Percentiles rank a stretch among this genome's conserved stretches.
These are phyloP conservation scores for Corymbia calophylla DNA, from an alignment of 441 rosid species.

Conservation along the genomic window DNA sequence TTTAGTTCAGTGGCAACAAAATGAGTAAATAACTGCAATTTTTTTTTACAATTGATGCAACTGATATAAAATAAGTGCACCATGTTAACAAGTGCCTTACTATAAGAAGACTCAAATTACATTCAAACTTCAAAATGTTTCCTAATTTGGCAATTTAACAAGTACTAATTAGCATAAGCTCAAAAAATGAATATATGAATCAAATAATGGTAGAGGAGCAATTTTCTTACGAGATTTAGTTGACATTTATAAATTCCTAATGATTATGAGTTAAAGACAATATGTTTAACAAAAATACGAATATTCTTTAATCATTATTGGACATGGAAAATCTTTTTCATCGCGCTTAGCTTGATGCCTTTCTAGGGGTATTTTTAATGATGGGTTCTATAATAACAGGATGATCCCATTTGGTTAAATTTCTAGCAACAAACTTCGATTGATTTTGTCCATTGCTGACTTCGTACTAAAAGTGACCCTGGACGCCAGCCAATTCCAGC, in stretches of 20 bases:
- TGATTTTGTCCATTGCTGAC: no score
- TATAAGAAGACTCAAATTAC: background rate
- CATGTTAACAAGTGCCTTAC: background rate
- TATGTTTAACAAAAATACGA: background rate
- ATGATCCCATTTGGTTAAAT: no score
- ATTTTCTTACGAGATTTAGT: background rate
- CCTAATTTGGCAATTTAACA: background rate
- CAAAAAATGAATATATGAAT: background rate
- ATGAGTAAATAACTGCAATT: background rate
- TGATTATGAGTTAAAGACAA: background rate
- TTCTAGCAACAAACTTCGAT: no score
- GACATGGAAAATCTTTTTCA: no score
- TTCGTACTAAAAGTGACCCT: no score
- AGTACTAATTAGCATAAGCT: background rate
- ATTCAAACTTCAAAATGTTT: background rate
- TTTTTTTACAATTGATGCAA: background rate
- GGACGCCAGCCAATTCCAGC: no score
- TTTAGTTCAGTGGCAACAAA: background rate
- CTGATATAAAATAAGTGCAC: background rate
- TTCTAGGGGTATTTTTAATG: no score
- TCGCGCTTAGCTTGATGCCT: no score
- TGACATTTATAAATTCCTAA: background rate
- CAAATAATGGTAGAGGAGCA: background rate
- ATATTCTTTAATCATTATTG: background rate
- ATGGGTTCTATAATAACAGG: no score